Evolutionary conservation across 192 early-diverging fungal genomes (phyloP).

Genomic region (Geranomyces variabilis): DNA sequence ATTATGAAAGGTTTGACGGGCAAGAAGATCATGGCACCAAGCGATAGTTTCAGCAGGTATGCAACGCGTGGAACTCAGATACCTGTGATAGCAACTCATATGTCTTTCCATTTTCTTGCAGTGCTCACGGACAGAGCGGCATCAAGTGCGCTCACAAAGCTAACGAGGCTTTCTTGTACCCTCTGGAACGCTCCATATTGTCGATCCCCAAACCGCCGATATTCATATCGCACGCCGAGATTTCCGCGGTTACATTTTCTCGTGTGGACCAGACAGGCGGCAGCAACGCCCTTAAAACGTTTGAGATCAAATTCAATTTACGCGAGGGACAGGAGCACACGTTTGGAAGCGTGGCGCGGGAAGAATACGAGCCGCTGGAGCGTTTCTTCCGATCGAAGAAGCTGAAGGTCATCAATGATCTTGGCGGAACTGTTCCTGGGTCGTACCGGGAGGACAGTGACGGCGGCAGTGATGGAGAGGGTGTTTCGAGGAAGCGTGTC

Average conservation of each 20-base stretch:
- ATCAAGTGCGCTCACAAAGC: constrained; percentile 97
- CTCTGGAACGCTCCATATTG: constrained; percentile 90
- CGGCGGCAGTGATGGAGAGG: constrained; percentile 66
- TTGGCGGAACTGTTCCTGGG: constrained; percentile 55
- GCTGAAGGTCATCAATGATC: constrained; percentile 72
- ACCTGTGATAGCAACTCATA: neutral
- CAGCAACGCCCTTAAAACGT: constrained; percentile 65
- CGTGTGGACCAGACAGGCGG: constrained; percentile 62
- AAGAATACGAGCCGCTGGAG: constrained; percentile 80
- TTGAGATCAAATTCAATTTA: constrained; percentile 95
- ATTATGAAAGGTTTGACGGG: constrained; percentile 83
- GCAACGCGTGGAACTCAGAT: neutral
- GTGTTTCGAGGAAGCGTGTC: constrained; percentile 2
- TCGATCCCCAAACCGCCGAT: constrained; percentile 95
- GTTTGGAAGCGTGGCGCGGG: constrained; percentile 84
- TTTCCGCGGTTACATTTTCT: constrained; percentile 84
- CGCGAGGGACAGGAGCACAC: constrained; percentile 75
- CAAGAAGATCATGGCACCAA: constrained; percentile 72
- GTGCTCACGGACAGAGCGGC: constrained; percentile 75
- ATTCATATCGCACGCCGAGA: constrained; percentile 83
- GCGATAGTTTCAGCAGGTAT: constrained; percentile 1
- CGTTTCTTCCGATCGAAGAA: constrained; percentile 81
- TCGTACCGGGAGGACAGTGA: constrained; percentile 54
- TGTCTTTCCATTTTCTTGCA: neutral
- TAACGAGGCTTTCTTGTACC: constrained; percentile 93